Conservation (phyloP, 192 early-diverging fungal genomes). For the Entomortierella parvispora region DNA sequence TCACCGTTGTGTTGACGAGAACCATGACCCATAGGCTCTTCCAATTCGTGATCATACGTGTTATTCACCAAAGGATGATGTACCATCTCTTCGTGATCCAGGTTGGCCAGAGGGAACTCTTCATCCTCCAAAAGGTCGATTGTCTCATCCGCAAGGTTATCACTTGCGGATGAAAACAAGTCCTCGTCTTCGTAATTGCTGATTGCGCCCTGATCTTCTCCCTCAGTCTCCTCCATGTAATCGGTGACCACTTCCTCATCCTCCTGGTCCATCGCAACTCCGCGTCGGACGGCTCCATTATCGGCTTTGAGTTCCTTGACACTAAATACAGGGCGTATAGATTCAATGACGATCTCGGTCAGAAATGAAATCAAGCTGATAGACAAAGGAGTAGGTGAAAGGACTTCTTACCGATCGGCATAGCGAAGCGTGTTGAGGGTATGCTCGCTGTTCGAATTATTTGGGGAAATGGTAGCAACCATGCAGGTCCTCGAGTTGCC, state of each 20-base stretch:
- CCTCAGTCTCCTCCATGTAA: constrained; percentile 46
- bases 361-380: too few species aligned
- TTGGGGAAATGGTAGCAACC: constrained; percentile 98
- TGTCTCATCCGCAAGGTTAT: constrained; percentile 50
- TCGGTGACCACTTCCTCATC: constrained; percentile 12
- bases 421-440: constrained; percentile 97
- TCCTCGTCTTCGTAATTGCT: constrained; percentile 43
- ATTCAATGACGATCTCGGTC: too few species aligned
- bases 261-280: constrained; percentile 6
- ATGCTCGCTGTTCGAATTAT: constrained; percentile 94
- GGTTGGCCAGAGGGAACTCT: constrained; percentile 33
- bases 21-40: constrained; percentile 13
- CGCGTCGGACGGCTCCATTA: constrained; percentile 18
- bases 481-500: constrained; percentile 98
- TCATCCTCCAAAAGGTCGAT: constrained; percentile 50
- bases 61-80: constrained; percentile 30
- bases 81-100: constrained; percentile 42
- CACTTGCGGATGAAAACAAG: constrained; percentile 39
- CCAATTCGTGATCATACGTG: constrained; percentile 41
- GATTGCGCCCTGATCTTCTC: constrained; percentile 17
- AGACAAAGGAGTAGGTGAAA: not conserved
- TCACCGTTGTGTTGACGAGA: too few species aligned
- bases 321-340: too few species aligned
- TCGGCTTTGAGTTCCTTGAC: constrained; percentile 46
- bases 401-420: constrained; percentile 77